Evolutionary conservation across 306 rosid species (phyloP).

Genomic region (Pterocarpus santalinus): DNA sequence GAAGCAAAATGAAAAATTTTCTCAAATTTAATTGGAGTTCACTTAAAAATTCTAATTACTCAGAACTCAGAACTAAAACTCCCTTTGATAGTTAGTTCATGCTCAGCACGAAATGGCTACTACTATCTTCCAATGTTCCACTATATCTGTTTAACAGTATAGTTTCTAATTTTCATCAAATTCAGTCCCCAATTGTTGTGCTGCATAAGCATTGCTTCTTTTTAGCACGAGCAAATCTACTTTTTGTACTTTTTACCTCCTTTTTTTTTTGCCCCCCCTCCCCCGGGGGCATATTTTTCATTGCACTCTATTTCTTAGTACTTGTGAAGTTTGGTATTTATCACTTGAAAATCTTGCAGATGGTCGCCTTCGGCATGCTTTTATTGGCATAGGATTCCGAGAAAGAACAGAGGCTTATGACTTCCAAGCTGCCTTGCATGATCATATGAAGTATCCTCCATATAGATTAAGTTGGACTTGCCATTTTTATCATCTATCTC

Average conservation of each 20-base stretch:
- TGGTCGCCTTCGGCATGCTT: conserved; percentile 96
- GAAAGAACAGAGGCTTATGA: conserved; percentile 98
- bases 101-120: conserved; percentile 17
- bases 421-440: conserved; percentile 97
- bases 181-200: neutral
- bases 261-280: conserved; percentile 21
- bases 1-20: neutral
- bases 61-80: neutral
- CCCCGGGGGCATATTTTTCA: conserved; percentile 18
- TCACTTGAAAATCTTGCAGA: conserved; percentile 56
- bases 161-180: conserved; percentile 3
- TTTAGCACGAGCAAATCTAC: conserved; percentile 20
- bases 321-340: conserved; percentile 23
- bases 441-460: conserved; percentile 85
- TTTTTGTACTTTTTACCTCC: conserved; percentile 2
- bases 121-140: conserved; percentile 18
- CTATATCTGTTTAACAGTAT: conserved; percentile 12
- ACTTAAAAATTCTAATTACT: neutral
- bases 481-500: conserved; percentile 28
- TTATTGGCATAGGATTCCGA: conserved; percentile 94
- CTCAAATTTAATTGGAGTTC: conserved; percentile 5
- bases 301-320: conserved; percentile 35
- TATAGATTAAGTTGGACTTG: conserved; percentile 41
- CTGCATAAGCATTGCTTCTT: conserved; percentile 34
- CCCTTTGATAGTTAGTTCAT: neutral